Conservation (phyloP, 805 yeast species). For the Osmozyma mogii region DNA sequence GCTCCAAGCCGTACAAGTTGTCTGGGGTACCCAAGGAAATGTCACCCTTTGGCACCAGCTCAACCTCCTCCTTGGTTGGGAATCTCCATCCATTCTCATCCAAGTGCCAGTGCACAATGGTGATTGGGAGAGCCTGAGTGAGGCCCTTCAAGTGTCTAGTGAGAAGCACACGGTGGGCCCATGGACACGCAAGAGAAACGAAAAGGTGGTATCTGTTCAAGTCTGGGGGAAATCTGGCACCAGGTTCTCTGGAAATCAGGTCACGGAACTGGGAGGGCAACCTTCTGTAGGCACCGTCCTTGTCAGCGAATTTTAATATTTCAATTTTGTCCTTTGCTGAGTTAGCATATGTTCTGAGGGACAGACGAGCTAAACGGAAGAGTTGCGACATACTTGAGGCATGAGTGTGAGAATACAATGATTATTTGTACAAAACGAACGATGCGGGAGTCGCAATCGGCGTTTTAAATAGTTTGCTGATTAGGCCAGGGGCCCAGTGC, state of each 20-base stretch:
- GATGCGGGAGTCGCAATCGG: too few relatives aligned
- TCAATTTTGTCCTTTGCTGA: too few relatives aligned
- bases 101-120: slow-evolving; percentile 89
- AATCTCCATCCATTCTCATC: slow-evolving; percentile 89
- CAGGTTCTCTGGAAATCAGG: slow-evolving; percentile 47
- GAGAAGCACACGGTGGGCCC: slow-evolving; percentile 87
- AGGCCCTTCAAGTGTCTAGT: slow-evolving; percentile 67
- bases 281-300: slow-evolving; percentile 51
- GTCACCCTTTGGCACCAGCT: slow-evolving; percentile 42
- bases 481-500: too few relatives aligned
- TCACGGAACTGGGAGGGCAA: slow-evolving; percentile 54
- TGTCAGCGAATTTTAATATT: slow-evolving; percentile 42
- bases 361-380: too few relatives aligned
- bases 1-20: slow-evolving; percentile 46
- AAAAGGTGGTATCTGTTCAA: slow-evolving; percentile 77
- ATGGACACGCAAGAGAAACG: slow-evolving; percentile 88
- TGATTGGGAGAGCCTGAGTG: slow-evolving; percentile 47
- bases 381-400: too few relatives aligned
- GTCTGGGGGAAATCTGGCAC: slow-evolving; percentile 65
- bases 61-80: slow-evolving; percentile 39
- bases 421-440: too few relatives aligned
- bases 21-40: slow-evolving; percentile 30
- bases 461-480: too few relatives aligned
- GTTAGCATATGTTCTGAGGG: too few relatives aligned
- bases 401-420: too few relatives aligned